Evolutionary conservation across 768 basidiomycete genomes (phyloP), one percentile per base, ranked within the genome.

Genomic region (Russula olivacea): DNA sequence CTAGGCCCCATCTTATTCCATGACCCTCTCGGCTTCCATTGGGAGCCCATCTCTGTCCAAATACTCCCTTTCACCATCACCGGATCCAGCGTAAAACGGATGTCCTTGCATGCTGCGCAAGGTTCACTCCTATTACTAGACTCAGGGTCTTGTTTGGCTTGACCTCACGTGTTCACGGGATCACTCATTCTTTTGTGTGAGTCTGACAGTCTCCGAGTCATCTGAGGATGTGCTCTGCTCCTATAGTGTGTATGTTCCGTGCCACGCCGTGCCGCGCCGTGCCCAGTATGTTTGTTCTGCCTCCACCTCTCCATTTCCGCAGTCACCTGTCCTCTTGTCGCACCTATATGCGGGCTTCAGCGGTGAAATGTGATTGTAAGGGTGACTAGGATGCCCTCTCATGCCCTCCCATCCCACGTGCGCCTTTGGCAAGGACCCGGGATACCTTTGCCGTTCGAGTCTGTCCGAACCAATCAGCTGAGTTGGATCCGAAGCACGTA

Each of bases 401-500:
- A n/a, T n/a, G 36, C 12, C 30, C 30, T 3, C 43, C 12, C 15
- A 17, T 32, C 36, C 38, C 56, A 52, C 51, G 51, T 63, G 62
- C 43, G 32, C 23, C 40, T 40, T 34, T 28, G 23, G n/a, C 9
- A 28, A 21, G 61, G 62, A 63, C 62, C 62, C 1, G 25, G 51
- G 54, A 17, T 41, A 51, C 62, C 45, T 2, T 19, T 12, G 21
- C 53, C 23, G 62, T 63, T 63, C 62, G 62, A 63, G 51, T 48
- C 52, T 21, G 56, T 59, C 57, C 62, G 62, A 63, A 63, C 62
- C 62, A 63, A 63, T 63, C 61, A 58, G 23, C 61, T 63, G 61
- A 63, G 51, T 45, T 59, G 15, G 38, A 36, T 40, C 12, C 43
- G 43, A 59, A 59, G 62, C 14, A 58, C 57, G 57, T 21, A 50